Percentiles rank a stretch among this genome's conserved stretches.
Evolutionary conservation across 2,329 filamentous ascomycete species (phyloP).

Genomic region (Stagonosporopsis tanaceti): DNA sequence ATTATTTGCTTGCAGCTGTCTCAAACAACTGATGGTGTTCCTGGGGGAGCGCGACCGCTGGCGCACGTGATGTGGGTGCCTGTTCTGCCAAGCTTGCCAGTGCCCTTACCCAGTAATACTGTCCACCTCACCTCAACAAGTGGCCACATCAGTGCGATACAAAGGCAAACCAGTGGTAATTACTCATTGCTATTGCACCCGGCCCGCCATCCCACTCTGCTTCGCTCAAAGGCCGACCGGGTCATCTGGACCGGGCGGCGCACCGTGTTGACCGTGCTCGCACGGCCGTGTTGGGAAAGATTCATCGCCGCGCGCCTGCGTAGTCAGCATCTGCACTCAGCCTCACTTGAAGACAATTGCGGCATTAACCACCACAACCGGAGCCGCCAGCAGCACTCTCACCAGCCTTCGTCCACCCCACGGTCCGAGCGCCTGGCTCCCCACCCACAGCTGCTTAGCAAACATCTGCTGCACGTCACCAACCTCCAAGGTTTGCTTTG

Average conservation of each 20-base stretch:
- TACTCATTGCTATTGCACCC: conserved; percentile 23
- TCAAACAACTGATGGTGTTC: neutral
- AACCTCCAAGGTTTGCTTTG: conserved; percentile 12
- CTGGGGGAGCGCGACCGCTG: conserved; percentile 5
- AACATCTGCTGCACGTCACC: conserved; percentile 13
- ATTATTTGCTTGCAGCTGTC: neutral
- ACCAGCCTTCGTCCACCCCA: conserved; percentile 18
- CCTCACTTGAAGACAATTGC: conserved; percentile 16
- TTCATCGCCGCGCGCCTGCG: conserved; percentile 5
- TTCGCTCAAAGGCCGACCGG: conserved; percentile 20
- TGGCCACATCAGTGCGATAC: conserved; percentile 12
- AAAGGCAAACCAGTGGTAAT: conserved; percentile 17
- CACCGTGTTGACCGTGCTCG: conserved; percentile 14
- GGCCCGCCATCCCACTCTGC: conserved; percentile 24
- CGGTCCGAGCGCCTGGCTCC: conserved; percentile 19
- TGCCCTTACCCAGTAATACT: neutral
- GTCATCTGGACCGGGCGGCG: conserved; percentile 13
- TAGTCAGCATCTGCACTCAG: conserved; percentile 21
- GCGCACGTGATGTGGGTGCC: conserved; percentile 1
- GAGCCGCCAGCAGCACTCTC: conserved; percentile 16
- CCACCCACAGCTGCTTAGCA: conserved; percentile 18
- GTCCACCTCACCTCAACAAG: conserved; percentile 18
- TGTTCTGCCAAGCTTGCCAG: neutral
- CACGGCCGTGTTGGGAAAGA: conserved; percentile 15
- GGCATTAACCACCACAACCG: conserved; percentile 20